Base-by-base conservation (phyloP, 2,329 filamentous ascomycete species). In the Tolypocladium guangdongense region DNA sequence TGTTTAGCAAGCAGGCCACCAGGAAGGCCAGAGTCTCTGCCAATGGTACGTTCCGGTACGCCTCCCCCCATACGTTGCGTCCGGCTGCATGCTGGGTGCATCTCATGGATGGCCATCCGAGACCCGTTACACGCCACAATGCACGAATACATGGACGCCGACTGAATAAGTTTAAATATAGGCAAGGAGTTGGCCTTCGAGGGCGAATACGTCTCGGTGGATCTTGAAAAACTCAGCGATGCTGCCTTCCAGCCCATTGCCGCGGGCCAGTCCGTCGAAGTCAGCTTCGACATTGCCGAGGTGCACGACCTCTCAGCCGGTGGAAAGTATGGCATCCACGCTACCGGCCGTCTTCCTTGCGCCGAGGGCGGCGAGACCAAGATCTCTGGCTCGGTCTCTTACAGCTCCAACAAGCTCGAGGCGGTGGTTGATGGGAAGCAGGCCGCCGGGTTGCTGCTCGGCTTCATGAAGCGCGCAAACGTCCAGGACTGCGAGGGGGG, bases 381-480 rank as follows among this genome's bases (percentile, higher is more conserved):
- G 41, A 73, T 87, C 37, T 66, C 74, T 11, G 80, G 78, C 49
- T 75, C 74, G 46, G 64, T 85, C 2, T 64, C 74, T 18, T 86
- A 78, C 68, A 68, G 73, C 51, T 82, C 78, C 62, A 86, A 87
- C 68, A 71, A 73, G 24, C 66, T 86, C 50, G 73, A 73, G 50
- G 72, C 84, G 55, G 66, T 73, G 8, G 72, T 87, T 45, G 76
- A 87, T 57, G 82, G 78, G n/a, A 68, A 68, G 14, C 64, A 76
- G 51, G 83, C 83, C n/a, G 73, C 73, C 49, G 69, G 73, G 38
- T 72, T 76, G 45, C 71, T 74, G 58, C 72, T 73, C 16, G 68
- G 74, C 16, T 75, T 79, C 56, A 58, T 71, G 55, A 78, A 78
- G 65, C 80, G 82, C 47, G 75, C 75, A 24, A 67, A 68, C 6